Percentiles rank a stretch among this genome's conserved stretches.
These are phyloP conservation scores for Thuja plicata DNA, from an alignment of 83 land plant species.

Conservation along the genomic window DNA sequence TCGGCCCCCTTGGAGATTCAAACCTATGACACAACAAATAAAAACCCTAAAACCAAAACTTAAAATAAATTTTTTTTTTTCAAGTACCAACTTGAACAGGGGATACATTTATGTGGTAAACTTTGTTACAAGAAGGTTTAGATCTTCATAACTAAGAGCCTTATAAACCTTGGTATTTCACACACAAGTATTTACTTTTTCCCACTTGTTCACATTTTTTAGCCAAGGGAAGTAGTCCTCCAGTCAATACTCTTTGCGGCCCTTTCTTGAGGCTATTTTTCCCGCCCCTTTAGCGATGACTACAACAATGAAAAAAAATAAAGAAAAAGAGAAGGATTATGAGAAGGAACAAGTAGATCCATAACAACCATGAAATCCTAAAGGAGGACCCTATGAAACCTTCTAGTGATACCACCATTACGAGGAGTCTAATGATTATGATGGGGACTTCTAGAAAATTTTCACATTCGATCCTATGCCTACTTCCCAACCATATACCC, in stretches of 20 bases:
- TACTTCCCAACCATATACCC: slow-evolving; percentile 40
- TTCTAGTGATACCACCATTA: slow-evolving; percentile 36
- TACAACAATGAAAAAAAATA: slow-evolving; percentile 13
- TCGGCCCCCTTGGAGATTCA: background rate
- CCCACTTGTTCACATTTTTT: slow-evolving; percentile 36
- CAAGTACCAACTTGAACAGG: slow-evolving; percentile 46
- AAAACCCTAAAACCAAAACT: no score
- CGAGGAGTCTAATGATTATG: slow-evolving; percentile 31
- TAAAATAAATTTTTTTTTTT: no score
- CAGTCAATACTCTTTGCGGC: no score
- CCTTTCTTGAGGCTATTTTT: slow-evolving; percentile 23
- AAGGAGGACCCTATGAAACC: slow-evolving; percentile 37
- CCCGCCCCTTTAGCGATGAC: slow-evolving; percentile 49
- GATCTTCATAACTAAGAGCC: background rate
- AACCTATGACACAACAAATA: background rate
- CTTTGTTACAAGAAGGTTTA: background rate
- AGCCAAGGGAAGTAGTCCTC: slow-evolving; percentile 27
- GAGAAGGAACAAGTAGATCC: slow-evolving; percentile 44
- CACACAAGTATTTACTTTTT: slow-evolving; percentile 37
- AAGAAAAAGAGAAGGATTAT: slow-evolving; percentile 28
- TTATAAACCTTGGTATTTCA: slow-evolving; percentile 36
- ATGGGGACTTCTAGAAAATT: slow-evolving; percentile 39
- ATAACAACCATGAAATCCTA: slow-evolving; percentile 28
- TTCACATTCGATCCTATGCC: slow-evolving; percentile 29
- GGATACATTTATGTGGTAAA: slow-evolving; percentile 31